Evolutionary conservation across 2,329 filamentous ascomycete species (phyloP).

Genomic region (Dryadomyces quercivorus): DNA sequence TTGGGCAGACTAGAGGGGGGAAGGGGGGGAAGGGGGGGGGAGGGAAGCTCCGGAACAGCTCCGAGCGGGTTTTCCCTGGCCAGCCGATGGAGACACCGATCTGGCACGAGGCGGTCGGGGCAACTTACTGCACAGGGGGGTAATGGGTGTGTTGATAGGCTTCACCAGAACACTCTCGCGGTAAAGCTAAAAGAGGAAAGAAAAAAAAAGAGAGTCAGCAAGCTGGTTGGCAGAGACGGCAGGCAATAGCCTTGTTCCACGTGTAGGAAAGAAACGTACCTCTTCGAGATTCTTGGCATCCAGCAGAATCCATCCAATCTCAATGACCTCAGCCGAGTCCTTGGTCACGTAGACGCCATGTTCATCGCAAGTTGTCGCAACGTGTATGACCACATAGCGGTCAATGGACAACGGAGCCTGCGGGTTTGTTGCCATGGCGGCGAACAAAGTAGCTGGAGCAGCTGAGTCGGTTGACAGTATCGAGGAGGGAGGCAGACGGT

Average conservation of each 20-base stretch:
- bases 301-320: conserved; percentile 94
- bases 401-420: conserved; percentile 61
- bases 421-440: conserved; percentile 30
- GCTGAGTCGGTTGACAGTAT: background rate
- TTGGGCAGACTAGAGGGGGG: too few species aligned
- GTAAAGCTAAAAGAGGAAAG: conserved; percentile 52
- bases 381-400: conserved; percentile 95
- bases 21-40: background rate
- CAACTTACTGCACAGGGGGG: conserved; percentile 91
- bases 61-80: background rate
- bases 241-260: background rate
- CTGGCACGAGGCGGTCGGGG: conserved; percentile 2
- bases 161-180: conserved; percentile 95
- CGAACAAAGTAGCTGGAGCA: background rate
- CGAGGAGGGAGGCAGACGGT: background rate
- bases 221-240: background rate
- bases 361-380: conserved; percentile 97
- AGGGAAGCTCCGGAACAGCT: background rate
- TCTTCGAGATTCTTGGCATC: conserved; percentile 87
- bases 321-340: conserved; percentile 97
- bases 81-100: too few species aligned
- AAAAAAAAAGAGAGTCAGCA: background rate
- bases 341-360: conserved; percentile 99
- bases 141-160: conserved; percentile 97
- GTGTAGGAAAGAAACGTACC: conserved; percentile 37